A percentile compares a stretch with the other conserved stretches of the same genome.
phyloP scores from a whole-genome alignment of 2,329 filamentous ascomycete genomes.

The Cladosporium sp. region DNA sequence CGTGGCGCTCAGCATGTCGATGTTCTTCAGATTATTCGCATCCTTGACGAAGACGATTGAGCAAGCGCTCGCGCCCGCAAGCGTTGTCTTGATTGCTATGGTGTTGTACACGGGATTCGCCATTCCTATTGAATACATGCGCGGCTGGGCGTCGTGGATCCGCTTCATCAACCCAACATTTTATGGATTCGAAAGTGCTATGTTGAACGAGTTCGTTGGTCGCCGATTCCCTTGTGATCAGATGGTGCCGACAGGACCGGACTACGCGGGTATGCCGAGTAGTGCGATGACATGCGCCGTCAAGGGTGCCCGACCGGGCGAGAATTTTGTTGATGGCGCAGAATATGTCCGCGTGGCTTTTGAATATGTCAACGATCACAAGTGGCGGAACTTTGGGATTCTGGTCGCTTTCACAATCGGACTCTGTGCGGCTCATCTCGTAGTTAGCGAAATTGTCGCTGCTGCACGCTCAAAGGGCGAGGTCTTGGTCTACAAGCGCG shows the following conservation, averaged over 20 bases:
- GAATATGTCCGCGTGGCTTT: slow-evolving; percentile 54
- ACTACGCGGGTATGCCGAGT: slow-evolving; percentile 19
- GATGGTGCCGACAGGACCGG: slow-evolving; percentile 20
- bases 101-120: slow-evolving; percentile 66
- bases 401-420: slow-evolving; percentile 58
- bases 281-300: slow-evolving; percentile 28
- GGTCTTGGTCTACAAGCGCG: slow-evolving; percentile 56
- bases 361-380: slow-evolving; percentile 53
- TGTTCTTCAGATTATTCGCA: slow-evolving; percentile 39
- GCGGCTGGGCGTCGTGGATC: slow-evolving; percentile 68
- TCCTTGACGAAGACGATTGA: slow-evolving; percentile 15
- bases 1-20: slow-evolving; percentile 38
- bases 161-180: slow-evolving; percentile 64
- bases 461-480: slow-evolving; percentile 59
- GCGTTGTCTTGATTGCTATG: slow-evolving; percentile 46
- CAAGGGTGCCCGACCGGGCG: slow-evolving; percentile 52
- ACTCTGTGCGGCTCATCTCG: slow-evolving; percentile 59
- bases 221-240: slow-evolving; percentile 51
- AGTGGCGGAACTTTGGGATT: slow-evolving; percentile 60
- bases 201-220: slow-evolving; percentile 54
- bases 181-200: slow-evolving; percentile 20
- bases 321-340: slow-evolving; percentile 53
- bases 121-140: slow-evolving; percentile 59
- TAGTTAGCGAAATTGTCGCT: slow-evolving; percentile 60
- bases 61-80: slow-evolving; percentile 15